Evolutionary conservation across 768 basidiomycete genomes (phyloP).

Genomic region (Tylopilus sp.): DNA sequence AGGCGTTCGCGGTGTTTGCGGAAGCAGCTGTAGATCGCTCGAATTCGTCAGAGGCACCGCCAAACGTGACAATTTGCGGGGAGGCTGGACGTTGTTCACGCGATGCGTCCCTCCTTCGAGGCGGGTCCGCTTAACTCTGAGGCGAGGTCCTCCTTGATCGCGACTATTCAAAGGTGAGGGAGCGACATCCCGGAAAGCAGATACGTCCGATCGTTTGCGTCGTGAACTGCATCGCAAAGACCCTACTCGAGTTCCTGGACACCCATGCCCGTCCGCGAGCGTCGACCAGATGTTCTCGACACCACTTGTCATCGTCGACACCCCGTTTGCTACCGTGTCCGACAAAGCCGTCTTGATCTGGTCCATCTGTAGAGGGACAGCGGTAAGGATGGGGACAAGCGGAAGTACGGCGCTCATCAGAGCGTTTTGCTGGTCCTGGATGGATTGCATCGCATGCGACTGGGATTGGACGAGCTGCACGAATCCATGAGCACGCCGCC

Average conservation of each 20-base stretch:
- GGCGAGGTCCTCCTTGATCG: not conserved
- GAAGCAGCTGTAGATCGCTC: not conserved
- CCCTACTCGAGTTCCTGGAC: not conserved
- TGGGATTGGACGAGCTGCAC: conserved; percentile 49
- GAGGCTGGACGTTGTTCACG: not conserved
- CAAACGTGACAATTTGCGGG: conserved; percentile 13
- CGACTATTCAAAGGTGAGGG: conserved; percentile 15
- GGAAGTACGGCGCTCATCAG: conserved; percentile 50
- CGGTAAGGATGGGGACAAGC: conserved; percentile 57
- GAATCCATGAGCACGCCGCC: conserved; percentile 23
- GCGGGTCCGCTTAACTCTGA: conserved; percentile 11
- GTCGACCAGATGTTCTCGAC: conserved; percentile 14
- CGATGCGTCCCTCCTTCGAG: conserved; percentile 3
- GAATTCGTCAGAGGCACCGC: not conserved
- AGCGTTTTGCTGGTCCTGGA: conserved; percentile 39
- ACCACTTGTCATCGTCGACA: conserved; percentile 14
- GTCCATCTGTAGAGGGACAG: conserved; percentile 53
- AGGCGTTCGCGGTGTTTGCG: conserved; percentile 13
- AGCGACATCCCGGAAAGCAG: not conserved
- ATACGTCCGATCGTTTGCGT: not conserved
- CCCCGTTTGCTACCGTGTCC: conserved; percentile 16
- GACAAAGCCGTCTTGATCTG: conserved; percentile 19
- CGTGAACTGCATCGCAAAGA: not conserved
- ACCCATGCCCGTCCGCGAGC: conserved; percentile 1
- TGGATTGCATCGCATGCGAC: conserved; percentile 50